These are phyloP conservation scores for Erythrobasidium yunnanense DNA, from an alignment of 768 basidiomycete genomes.

Conservation along the genomic window DNA sequence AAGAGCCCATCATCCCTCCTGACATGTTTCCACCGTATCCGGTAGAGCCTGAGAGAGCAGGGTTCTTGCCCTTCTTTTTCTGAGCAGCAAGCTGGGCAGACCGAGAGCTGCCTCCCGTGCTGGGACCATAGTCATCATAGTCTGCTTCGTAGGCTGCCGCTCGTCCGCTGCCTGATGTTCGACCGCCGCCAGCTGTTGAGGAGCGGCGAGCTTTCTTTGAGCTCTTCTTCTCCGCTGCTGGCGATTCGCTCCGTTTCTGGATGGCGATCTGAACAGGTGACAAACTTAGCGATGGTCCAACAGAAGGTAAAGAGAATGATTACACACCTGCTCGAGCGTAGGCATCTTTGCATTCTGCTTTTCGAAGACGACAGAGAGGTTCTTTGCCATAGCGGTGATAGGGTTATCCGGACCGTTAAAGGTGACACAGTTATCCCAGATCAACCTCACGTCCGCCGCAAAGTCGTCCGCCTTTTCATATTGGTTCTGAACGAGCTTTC, in stretches of 20 bases:
- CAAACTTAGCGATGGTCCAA: background rate
- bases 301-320: background rate
- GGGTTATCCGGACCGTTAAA: conserved; percentile 85
- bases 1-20: conserved; percentile 32
- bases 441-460: conserved; percentile 67
- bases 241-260: background rate
- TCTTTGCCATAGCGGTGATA: conserved; percentile 66
- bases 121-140: background rate
- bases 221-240: background rate
- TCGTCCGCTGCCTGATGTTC: background rate
- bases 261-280: background rate
- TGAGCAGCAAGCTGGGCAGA: background rate
- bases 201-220: background rate
- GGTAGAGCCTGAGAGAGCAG: conserved; percentile 76
- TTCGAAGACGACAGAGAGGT: conserved; percentile 73
- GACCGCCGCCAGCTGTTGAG: background rate
- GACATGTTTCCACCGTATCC: conserved; percentile 45
- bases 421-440: conserved; percentile 73
- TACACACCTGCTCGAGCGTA: conserved; percentile 22
- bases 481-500: conserved; percentile 51
- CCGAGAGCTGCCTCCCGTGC: background rate
- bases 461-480: conserved; percentile 57
- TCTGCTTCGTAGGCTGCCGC: background rate
- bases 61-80: conserved; percentile 85
- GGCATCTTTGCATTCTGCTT: conserved; percentile 79